Percentiles rank a stretch among this genome's conserved stretches.
These are phyloP conservation scores for Lycium barbarum DNA, from an alignment of 257 asterid genomes.

Conservation along the genomic window DNA sequence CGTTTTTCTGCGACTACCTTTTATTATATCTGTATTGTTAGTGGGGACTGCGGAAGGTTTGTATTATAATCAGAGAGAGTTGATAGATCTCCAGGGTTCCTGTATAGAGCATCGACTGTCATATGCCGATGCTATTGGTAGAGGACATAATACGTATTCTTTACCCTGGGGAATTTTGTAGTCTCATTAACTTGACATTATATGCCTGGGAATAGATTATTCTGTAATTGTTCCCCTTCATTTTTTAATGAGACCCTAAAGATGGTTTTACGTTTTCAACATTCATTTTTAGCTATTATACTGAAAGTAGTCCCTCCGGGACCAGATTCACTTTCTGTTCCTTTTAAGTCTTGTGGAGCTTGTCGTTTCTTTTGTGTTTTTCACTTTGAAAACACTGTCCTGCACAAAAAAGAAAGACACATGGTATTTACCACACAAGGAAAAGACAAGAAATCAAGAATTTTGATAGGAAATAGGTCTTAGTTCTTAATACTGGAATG, in stretches of 20 bases:
- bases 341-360: too few species aligned
- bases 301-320: background rate
- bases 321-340: too few species aligned
- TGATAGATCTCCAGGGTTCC: slow-evolving; percentile 42
- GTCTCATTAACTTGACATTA: background rate
- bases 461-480: too few species aligned
- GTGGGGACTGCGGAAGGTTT: slow-evolving; percentile 32
- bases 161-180: slow-evolving; percentile 23
- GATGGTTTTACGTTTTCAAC: background rate
- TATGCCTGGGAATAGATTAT: background rate
- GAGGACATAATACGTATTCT: slow-evolving; percentile 22
- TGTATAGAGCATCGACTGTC: slow-evolving; percentile 52
- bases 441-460: too few species aligned
- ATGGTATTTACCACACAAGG: too few species aligned
- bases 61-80: slow-evolving; percentile 31
- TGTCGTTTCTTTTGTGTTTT: too few species aligned
- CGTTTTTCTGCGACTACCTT: background rate
- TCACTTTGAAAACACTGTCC: too few species aligned
- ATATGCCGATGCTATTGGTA: background rate
- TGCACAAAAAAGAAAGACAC: too few species aligned
- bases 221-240: background rate
- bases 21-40: slow-evolving; percentile 21
- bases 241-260: background rate
- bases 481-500: too few species aligned
- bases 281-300: background rate